Percentiles rank a stretch among this genome's conserved stretches.
phyloP scores from a whole-genome alignment of 768 basidiomycete species.

The Suillus luteus region DNA sequence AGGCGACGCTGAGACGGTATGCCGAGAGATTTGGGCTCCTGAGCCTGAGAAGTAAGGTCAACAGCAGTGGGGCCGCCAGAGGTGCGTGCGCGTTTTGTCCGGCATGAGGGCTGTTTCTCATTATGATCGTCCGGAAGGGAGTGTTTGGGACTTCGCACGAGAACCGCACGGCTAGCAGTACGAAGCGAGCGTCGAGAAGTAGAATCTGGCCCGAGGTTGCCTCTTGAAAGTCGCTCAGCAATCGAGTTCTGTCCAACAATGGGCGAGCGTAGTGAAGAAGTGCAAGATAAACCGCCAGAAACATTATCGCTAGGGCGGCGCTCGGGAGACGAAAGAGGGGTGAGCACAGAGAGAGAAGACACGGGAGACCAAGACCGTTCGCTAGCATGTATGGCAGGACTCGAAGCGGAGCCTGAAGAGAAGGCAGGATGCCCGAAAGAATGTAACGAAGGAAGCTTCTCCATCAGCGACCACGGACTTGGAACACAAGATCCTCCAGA shows the following conservation, averaged over 20 bases:
- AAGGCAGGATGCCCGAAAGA: slow-evolving; percentile 17
- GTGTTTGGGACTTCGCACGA: not conserved
- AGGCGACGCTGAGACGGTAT: slow-evolving; percentile 45
- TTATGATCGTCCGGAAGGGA: not conserved
- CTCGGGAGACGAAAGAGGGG: slow-evolving; percentile 30
- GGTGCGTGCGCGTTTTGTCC: not conserved
- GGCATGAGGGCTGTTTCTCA: not conserved
- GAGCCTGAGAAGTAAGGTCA: not conserved
- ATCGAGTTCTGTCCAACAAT: not conserved
- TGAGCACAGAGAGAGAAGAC: slow-evolving; percentile 33
- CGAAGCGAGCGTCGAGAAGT: not conserved
- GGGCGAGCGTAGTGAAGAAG: not conserved
- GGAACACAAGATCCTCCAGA: slow-evolving; percentile 15
- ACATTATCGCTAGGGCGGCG: slow-evolving; percentile 4
- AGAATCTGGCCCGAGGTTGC: not conserved
- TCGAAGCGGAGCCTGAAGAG: slow-evolving; percentile 2
- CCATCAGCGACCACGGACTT: slow-evolving; percentile 28
- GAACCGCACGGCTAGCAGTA: not conserved
- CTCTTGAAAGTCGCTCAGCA: not conserved
- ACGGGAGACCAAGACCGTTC: slow-evolving; percentile 25
- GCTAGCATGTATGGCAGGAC: slow-evolving; percentile 12
- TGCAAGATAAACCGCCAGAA: not conserved
- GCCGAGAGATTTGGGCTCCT: not conserved
- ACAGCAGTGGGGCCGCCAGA: not conserved
- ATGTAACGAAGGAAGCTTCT: slow-evolving; percentile 30